Conservation (phyloP, 768 basidiomycete genomes). For the Pisolithus albus region DNA sequence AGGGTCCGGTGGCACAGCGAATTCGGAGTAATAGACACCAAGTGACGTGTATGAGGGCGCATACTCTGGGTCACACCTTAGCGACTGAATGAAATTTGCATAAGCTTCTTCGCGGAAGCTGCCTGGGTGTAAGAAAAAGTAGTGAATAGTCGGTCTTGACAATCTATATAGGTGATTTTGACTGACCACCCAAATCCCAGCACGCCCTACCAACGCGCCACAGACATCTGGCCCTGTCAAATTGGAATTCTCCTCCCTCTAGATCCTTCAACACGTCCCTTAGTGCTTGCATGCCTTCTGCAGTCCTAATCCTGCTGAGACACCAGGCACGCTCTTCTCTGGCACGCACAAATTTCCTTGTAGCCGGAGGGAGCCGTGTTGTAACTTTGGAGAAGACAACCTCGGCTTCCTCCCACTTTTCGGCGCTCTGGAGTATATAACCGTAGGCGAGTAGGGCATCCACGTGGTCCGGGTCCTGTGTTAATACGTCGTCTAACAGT, state of each 20-base stretch:
- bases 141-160: background rate
- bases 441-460: constrained; percentile 68
- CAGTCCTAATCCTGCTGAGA: constrained; percentile 41
- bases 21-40: constrained; percentile 81
- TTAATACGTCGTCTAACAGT: constrained; percentile 68
- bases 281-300: constrained; percentile 42
- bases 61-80: constrained; percentile 68
- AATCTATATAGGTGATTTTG: background rate
- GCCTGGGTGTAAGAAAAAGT: constrained; percentile 27
- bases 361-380: constrained; percentile 39
- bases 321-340: constrained; percentile 88
- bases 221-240: constrained; percentile 69
- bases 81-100: constrained; percentile 67
- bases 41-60: constrained; percentile 93
- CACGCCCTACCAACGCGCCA: constrained; percentile 80
- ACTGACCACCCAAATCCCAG: constrained; percentile 67
- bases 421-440: constrained; percentile 57
- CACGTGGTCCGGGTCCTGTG: constrained; percentile 53
- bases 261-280: constrained; percentile 41
- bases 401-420: constrained; percentile 64
- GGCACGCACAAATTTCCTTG: constrained; percentile 50
- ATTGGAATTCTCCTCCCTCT: constrained; percentile 38
- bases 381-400: constrained; percentile 54
- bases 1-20: constrained; percentile 65
- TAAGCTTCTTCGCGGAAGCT: constrained; percentile 60